These are phyloP conservation scores for Phytophthora capsici DNA, from an alignment of 352 stramenopile genomes.

Conservation along the genomic window DNA sequence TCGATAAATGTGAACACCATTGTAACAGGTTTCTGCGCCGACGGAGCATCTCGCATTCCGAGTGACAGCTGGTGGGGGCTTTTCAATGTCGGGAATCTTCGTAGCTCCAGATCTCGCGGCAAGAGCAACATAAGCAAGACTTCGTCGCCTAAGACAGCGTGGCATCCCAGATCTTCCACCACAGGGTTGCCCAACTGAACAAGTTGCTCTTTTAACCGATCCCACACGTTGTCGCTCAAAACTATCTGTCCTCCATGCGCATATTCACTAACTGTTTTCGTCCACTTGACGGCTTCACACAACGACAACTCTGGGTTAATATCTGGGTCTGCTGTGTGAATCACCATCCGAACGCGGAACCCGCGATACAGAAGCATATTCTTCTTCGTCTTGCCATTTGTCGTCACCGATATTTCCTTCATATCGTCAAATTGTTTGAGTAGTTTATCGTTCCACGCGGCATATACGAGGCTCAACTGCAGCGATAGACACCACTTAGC, in stretches of 20 bases:
- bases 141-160: constrained; percentile 75
- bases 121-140: constrained; percentile 84
- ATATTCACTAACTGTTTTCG: constrained; percentile 85
- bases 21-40: constrained; percentile 77
- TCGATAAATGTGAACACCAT: constrained; percentile 93
- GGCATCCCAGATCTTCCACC: constrained; percentile 85
- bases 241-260: constrained; percentile 86
- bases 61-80: constrained; percentile 75
- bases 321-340: constrained; percentile 74
- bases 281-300: constrained; percentile 83
- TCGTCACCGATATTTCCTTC: constrained; percentile 71
- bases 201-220: constrained; percentile 86
- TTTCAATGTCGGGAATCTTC: constrained; percentile 77
- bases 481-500: constrained; percentile 89
- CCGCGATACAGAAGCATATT: constrained; percentile 82
- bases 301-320: constrained; percentile 64
- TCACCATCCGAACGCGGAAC: constrained; percentile 88
- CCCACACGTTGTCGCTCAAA: constrained; percentile 86
- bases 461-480: constrained; percentile 86
- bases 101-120: constrained; percentile 76
- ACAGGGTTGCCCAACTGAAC: constrained; percentile 88
- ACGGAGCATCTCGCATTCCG: constrained; percentile 84
- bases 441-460: constrained; percentile 88
- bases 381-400: constrained; percentile 69
- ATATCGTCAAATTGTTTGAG: constrained; percentile 87